Base-by-base conservation (phyloP, 768 basidiomycete species). In the Sarcodon sp. region DNA sequence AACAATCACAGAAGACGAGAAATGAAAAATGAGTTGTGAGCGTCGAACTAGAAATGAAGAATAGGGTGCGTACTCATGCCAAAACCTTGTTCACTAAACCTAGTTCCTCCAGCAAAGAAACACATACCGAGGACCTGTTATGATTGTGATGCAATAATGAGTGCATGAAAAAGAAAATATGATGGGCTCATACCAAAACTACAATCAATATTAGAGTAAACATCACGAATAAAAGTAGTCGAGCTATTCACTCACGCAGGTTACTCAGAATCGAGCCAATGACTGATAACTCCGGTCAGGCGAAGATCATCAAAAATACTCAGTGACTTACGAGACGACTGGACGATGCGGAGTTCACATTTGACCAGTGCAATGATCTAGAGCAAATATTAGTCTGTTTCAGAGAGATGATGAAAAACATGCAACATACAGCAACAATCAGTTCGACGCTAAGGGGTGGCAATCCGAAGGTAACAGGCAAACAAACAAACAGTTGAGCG, bases 41-140 rank as follows among this genome's bases (percentile, higher is more conserved):
- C 21, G 13, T 8, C n/a, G 1, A 15, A 35, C 36, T 15, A 31
- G 32, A 32, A 33, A 45, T 27, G 16, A 41, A 13, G 37, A 51
- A 44, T 37, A 50, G 27, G 37, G 39, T 47, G 68, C 83, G 58
- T 53, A 86, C 86, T 80, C 36, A 73, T 64, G 44, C 80, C 79
- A 56, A 88, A 86, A 1, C 80, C 86, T 64, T 89, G 87, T 54
- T 88, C 82, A 15, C 81, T 83, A 57, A 77, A 89, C 54, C 75
- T 75, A 45, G 79, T 65, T 15, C 87, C 87, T 48, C 87, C 87
- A 16, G 83, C 86, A 54, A 90, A 89, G 66, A 90, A 90, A 57
- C 87, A 89, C 88, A 91, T 88, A 44, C 88, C 88, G 32, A 90
- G 71, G 13, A 91, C 80, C 45, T 92, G 27, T 41, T 8, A 2